phyloP scores from a whole-genome alignment of 768 basidiomycete species.

The Pseudohyphozyma bogoriensis region DNA sequence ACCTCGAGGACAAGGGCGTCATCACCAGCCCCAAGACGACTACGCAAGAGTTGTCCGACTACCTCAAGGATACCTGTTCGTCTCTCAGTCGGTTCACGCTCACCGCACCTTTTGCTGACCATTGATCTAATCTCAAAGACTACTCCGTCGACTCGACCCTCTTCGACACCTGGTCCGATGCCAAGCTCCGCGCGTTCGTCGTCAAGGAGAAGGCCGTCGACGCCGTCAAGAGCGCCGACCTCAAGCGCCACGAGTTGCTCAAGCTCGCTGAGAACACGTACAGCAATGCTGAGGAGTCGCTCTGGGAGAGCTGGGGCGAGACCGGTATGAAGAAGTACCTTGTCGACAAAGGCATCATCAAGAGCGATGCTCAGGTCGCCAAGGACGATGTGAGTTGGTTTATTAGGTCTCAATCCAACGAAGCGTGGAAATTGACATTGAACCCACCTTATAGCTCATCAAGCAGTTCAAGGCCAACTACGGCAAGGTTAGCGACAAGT shows the following conservation, averaged over 20 bases:
- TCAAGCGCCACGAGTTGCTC: conserved; percentile 62
- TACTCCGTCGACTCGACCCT: conserved; percentile 18
- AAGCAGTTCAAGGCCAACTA: conserved; percentile 63
- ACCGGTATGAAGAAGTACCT: conserved; percentile 63
- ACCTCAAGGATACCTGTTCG: conserved; percentile 24
- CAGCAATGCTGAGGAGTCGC: conserved; percentile 47
- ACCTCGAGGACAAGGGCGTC: conserved; percentile 65
- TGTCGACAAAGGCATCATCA: conserved; percentile 58
- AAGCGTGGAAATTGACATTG: not conserved
- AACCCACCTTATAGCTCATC: conserved; percentile 37
- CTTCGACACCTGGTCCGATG: conserved; percentile 32
- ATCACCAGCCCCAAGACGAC: conserved; percentile 46
- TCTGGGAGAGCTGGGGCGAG: conserved; percentile 64
- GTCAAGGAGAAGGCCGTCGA: conserved; percentile 28
- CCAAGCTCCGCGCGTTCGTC: conserved; percentile 28
- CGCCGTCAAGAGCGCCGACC: conserved; percentile 13
- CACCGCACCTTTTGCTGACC: not conserved
- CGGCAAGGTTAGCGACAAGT: conserved; percentile 40
- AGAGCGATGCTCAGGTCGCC: conserved; percentile 51
- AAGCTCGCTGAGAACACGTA: conserved; percentile 69
- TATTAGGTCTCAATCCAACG: too few species aligned
- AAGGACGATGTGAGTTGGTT: conserved; percentile 51
- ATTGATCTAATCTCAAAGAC: not conserved
- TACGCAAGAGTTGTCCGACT: conserved; percentile 10
- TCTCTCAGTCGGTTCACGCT: not conserved